phyloP scores from a whole-genome alignment of 164 flowering plant species.

The Hamamelis virginiana region DNA sequence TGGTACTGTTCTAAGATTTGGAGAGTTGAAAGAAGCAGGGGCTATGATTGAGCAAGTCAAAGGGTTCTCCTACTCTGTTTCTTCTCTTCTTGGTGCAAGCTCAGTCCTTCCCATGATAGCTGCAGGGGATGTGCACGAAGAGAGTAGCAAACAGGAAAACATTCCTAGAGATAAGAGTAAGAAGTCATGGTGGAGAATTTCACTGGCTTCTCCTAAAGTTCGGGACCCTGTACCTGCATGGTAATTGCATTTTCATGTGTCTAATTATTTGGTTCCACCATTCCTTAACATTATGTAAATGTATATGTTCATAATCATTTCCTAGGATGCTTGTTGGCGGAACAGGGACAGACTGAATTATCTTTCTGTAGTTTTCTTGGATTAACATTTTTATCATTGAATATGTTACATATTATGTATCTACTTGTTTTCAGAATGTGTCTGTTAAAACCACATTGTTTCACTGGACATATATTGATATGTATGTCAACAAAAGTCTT shows the following conservation, averaged over 20 bases:
- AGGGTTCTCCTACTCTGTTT: conserved; percentile 84
- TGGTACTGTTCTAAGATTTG: conserved; percentile 79
- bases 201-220: conserved; percentile 82
- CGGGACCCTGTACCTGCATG: conserved; percentile 50
- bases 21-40: conserved; percentile 76
- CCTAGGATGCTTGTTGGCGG: too few relatives aligned
- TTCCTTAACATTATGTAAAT: too few relatives aligned
- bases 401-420: too few relatives aligned
- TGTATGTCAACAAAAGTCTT: too few relatives aligned
- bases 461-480: too few relatives aligned
- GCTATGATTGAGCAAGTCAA: conserved; percentile 98
- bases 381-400: too few relatives aligned
- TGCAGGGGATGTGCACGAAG: conserved; percentile 31
- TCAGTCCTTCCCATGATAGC: conserved; percentile 52
- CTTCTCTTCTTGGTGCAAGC: conserved; percentile 80
- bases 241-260: conserved; percentile 35
- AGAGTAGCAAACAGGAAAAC: conserved; percentile 26
- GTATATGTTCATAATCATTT: too few relatives aligned
- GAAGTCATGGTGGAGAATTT: conserved; percentile 87
- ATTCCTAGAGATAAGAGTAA: conserved; percentile 27
- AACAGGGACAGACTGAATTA: too few relatives aligned
- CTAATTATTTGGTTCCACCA: not conserved
- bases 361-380: too few relatives aligned
- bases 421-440: too few relatives aligned
- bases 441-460: too few relatives aligned